Conservation (phyloP, 2,329 filamentous ascomycete genomes). For the Colletotrichum sp. region DNA sequence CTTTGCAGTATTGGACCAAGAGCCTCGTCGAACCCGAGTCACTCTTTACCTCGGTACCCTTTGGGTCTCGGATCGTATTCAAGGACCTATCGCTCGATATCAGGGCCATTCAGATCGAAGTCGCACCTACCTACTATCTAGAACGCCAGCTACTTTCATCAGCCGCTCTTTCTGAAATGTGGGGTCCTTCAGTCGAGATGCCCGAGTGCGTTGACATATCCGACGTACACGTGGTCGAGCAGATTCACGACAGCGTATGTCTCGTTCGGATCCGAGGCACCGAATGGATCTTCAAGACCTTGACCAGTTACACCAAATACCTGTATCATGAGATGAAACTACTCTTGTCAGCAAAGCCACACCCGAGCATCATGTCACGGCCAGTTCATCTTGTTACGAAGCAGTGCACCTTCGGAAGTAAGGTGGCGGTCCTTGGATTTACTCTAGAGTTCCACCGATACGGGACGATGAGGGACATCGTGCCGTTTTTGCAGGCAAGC, state of each 20-base stretch:
- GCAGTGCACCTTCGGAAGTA: constrained; percentile 58
- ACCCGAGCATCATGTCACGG: constrained; percentile 56
- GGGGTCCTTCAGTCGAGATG: constrained; percentile 45
- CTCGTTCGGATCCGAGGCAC: constrained; percentile 49
- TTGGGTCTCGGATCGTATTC: constrained; percentile 63
- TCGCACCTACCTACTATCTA: constrained; percentile 56
- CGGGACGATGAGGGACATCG: constrained; percentile 60
- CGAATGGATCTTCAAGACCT: constrained; percentile 61
- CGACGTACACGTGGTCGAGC: constrained; percentile 53
- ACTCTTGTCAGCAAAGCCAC: constrained; percentile 55
- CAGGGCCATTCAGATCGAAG: constrained; percentile 46
- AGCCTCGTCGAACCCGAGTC: constrained; percentile 29
- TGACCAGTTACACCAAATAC: constrained; percentile 63
- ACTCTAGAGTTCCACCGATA: constrained; percentile 57
- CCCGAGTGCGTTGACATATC: constrained; percentile 54
- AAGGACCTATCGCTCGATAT: constrained; percentile 54
- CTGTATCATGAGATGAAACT: constrained; percentile 65
- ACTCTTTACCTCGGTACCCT: constrained; percentile 54
- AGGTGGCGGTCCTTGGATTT: constrained; percentile 61
- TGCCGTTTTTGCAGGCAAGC: constrained; percentile 57
- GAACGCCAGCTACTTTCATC: constrained; percentile 57
- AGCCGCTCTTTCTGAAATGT: constrained; percentile 43
- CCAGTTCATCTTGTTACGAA: constrained; percentile 63
- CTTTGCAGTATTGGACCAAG: constrained; percentile 56
- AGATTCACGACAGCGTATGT: constrained; percentile 65